Evolutionary conservation across 495 filamentous ascomycete genomes (phyloP).

Genomic region (Trichocladium antarcticum): DNA sequence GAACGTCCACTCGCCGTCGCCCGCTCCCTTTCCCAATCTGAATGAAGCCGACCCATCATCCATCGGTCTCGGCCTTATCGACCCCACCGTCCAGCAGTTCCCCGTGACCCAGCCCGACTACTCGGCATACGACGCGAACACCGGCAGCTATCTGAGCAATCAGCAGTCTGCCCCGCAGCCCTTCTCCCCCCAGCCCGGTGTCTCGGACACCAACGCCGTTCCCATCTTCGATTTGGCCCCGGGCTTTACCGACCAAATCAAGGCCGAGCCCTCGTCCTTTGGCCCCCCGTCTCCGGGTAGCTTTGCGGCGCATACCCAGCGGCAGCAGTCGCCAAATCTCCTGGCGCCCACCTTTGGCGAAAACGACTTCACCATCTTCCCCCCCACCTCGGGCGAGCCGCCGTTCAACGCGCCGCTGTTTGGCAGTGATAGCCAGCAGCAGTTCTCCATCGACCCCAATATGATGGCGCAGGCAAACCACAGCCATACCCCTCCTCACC

Average conservation of each 20-base stretch:
- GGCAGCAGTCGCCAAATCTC: slow-evolving; percentile 23
- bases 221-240: slow-evolving; percentile 32
- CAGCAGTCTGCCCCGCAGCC: slow-evolving; percentile 31
- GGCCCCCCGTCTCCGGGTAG: slow-evolving; percentile 13
- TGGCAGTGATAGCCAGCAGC: slow-evolving; percentile 40
- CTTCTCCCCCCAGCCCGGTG: slow-evolving; percentile 26
- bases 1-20: slow-evolving; percentile 40
- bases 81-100: slow-evolving; percentile 30
- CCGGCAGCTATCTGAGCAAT: slow-evolving; percentile 29
- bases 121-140: slow-evolving; percentile 26
- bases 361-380: slow-evolving; percentile 46
- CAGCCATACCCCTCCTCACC: slow-evolving; percentile 56
- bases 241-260: slow-evolving; percentile 29
- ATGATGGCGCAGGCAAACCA: slow-evolving; percentile 54
- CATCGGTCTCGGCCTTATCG: slow-evolving; percentile 35
- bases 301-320: slow-evolving; percentile 12
- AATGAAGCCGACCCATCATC: slow-evolving; percentile 26
- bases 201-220: slow-evolving; percentile 24
- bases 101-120: slow-evolving; percentile 28
- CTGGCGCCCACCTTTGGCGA: slow-evolving; percentile 34
- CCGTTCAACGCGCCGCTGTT: slow-evolving; percentile 41
- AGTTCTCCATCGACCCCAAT: slow-evolving; percentile 49
- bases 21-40: slow-evolving; percentile 35
- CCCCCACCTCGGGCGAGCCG: slow-evolving; percentile 31
- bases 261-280: slow-evolving; percentile 27